Percentiles rank a stretch among this genome's conserved stretches.
These are phyloP conservation scores for Cryptosporidium xiaoi DNA, from an alignment of 169 alveolate genomes.

Conservation along the genomic window DNA sequence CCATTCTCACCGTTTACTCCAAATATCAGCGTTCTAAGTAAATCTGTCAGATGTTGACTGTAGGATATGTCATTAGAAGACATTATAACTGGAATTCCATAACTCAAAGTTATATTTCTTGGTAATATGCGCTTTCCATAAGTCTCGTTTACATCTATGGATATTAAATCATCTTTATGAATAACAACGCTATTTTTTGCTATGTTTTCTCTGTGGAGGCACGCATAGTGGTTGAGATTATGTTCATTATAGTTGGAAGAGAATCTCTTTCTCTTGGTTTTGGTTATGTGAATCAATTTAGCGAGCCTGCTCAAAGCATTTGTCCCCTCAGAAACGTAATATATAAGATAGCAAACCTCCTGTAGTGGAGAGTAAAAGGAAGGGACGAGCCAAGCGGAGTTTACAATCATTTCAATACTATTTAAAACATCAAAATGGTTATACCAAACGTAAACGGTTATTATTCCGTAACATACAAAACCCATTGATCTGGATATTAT, in stretches of 20 bases:
- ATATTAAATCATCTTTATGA: not conserved
- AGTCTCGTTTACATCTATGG: conserved; percentile 1
- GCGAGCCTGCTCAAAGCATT: conserved; percentile 57
- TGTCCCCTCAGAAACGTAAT: conserved; percentile 64
- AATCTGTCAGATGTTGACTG: conserved; percentile 8
- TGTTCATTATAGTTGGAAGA: not conserved
- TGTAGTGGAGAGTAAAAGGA: conserved; percentile 63
- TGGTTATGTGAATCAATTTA: conserved; percentile 23
- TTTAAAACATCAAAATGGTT: conserved; percentile 14
- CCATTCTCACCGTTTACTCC: conserved; percentile 21
- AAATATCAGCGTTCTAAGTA: conserved; percentile 14
- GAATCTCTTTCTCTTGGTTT: not conserved
- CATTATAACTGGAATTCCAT: conserved; percentile 29
- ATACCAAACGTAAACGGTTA: conserved; percentile 53
- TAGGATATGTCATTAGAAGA: conserved; percentile 35
- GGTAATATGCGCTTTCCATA: not conserved
- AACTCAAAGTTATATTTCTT: conserved; percentile 10
- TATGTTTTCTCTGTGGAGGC: not conserved
- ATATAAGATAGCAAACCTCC: conserved; percentile 41
- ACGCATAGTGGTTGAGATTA: not conserved
- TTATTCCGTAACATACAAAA: conserved; percentile 43
- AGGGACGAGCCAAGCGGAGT: conserved; percentile 65
- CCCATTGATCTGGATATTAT: conserved; percentile 58
- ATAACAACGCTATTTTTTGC: not conserved
- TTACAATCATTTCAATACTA: conserved; percentile 61